These are phyloP conservation scores for Ogataea hybrid DNA, from an alignment of 1,139 yeast genomes.

Conservation along the genomic window DNA sequence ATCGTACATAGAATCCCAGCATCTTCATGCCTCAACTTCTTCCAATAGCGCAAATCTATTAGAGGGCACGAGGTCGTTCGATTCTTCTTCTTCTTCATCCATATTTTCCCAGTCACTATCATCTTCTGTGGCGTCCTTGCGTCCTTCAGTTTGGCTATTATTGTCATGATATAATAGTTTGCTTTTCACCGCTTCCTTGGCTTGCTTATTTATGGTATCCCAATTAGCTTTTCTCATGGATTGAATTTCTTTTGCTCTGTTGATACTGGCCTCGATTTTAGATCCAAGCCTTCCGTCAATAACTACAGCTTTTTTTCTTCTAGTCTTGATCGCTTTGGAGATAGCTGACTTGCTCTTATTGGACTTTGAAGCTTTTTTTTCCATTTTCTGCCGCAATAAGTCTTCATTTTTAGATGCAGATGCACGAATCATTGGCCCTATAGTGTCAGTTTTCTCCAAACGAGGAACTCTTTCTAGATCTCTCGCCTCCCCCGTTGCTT, in stretches of 20 bases:
- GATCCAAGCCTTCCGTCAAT: slow-evolving; percentile 55
- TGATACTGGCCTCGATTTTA: slow-evolving; percentile 63
- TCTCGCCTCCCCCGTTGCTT: slow-evolving; percentile 43
- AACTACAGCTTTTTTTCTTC: slow-evolving; percentile 48
- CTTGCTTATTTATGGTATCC: slow-evolving; percentile 61
- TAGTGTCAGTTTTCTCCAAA: slow-evolving; percentile 54
- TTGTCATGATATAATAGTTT: not conserved
- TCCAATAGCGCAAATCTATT: slow-evolving; percentile 50
- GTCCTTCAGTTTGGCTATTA: slow-evolving; percentile 5
- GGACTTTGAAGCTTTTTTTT: slow-evolving; percentile 33
- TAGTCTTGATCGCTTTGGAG: slow-evolving; percentile 39
- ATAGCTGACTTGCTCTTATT: slow-evolving; percentile 32
- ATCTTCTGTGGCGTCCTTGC: slow-evolving; percentile 13
- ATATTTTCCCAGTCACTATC: slow-evolving; percentile 17
- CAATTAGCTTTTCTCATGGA: slow-evolving; percentile 66
- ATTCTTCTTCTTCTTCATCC: slow-evolving; percentile 18
- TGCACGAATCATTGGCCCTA: slow-evolving; percentile 64
- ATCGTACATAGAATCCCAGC: slow-evolving; percentile 3
- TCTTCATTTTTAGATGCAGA: slow-evolving; percentile 65
- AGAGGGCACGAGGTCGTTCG: slow-evolving; percentile 8
- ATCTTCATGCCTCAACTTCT: slow-evolving; percentile 47
- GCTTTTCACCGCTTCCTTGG: slow-evolving; percentile 31
- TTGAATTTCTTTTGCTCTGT: slow-evolving; percentile 61
- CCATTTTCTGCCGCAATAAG: slow-evolving; percentile 54
- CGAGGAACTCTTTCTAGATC: slow-evolving; percentile 53